Conservation (phyloP, 345 rosid genomes). For the Gossypium turneri region DNA sequence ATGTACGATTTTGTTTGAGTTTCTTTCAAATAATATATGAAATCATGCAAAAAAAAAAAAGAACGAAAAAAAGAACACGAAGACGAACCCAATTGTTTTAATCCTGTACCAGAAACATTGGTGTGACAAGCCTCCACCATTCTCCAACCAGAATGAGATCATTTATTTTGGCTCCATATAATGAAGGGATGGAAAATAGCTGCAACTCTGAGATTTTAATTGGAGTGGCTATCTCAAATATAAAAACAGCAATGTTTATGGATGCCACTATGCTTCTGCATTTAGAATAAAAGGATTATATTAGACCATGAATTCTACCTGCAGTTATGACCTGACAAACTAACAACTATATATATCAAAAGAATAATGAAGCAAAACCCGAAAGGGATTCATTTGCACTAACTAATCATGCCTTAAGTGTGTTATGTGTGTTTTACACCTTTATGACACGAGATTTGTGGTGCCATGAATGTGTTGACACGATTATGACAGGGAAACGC, state of each 20-base stretch:
- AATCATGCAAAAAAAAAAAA: not conserved
- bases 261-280: conserved; percentile 70
- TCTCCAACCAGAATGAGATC: conserved; percentile 78
- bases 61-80: conserved; percentile 29
- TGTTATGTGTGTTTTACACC: not conserved
- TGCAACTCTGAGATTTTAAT: conserved; percentile 56
- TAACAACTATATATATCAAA: not conserved
- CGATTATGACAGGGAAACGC: not conserved
- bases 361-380: not conserved
- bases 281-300: conserved; percentile 14
- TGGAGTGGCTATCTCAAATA: conserved; percentile 82
- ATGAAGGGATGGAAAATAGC: conserved; percentile 60
- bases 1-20: not conserved
- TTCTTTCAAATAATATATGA: not conserved
- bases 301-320: not conserved
- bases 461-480: not conserved
- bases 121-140: conserved; percentile 98
- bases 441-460: not conserved
- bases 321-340: not conserved
- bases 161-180: conserved; percentile 89
- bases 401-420: not conserved
- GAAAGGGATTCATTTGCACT: not conserved
- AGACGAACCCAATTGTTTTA: conserved; percentile 72
- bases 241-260: conserved; percentile 67
- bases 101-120: conserved; percentile 99